phyloP scores from a whole-genome alignment of 805 yeast genomes.

The Wickerhamiella galacta region DNA sequence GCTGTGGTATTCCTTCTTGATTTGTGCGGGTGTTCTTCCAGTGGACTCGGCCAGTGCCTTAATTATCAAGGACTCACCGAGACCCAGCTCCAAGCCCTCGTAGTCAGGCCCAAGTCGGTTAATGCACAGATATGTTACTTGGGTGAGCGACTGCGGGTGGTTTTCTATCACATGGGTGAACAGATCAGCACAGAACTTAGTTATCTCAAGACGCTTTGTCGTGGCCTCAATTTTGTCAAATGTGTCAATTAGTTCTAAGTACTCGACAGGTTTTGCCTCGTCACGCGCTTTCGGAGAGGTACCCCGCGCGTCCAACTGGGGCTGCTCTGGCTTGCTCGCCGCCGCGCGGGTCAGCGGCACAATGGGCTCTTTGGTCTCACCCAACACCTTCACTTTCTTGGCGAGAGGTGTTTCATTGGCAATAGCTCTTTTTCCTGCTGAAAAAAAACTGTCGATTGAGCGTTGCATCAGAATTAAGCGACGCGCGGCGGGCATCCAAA shows the following conservation, averaged over 20 bases:
- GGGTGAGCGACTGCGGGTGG: slow-evolving; percentile 39
- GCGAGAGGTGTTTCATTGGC: no score
- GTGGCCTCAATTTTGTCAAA: slow-evolving; percentile 69
- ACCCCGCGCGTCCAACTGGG: no score
- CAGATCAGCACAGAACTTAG: slow-evolving; percentile 57
- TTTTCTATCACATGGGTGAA: slow-evolving; percentile 44
- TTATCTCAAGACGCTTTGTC: slow-evolving; percentile 68
- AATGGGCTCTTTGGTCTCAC: no score
- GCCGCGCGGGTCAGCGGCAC: no score
- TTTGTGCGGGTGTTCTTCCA: slow-evolving; percentile 56
- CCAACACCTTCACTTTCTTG: no score
- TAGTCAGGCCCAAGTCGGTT: slow-evolving; percentile 91
- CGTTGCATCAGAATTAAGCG: not conserved
- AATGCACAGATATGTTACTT: slow-evolving; percentile 68
- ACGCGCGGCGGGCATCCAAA: not conserved
- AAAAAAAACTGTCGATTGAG: not conserved
- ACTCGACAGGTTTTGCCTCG: slow-evolving; percentile 17
- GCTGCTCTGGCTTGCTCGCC: no score
- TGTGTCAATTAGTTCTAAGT: slow-evolving; percentile 36
- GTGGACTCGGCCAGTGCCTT: slow-evolving; percentile 84
- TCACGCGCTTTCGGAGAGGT: not conserved
- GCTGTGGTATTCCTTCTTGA: slow-evolving; percentile 58
- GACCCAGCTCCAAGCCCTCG: slow-evolving; percentile 82
- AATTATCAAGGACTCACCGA: slow-evolving; percentile 77
- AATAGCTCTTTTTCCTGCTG: no score